Conservation (phyloP, 2,329 filamentous ascomycete species). For the Pseudogymnoascus sp. region DNA sequence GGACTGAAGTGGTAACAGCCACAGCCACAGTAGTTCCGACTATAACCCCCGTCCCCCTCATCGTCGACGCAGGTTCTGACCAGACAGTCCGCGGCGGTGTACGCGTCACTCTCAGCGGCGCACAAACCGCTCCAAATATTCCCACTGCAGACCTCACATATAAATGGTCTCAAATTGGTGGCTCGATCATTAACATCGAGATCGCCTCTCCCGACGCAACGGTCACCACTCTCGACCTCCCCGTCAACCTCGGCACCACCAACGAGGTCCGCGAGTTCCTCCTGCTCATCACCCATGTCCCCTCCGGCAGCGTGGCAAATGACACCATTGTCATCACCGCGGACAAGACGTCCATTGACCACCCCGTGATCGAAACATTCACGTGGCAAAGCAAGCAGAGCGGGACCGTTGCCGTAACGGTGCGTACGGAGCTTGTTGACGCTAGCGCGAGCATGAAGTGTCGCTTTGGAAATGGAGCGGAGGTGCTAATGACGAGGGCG, state of each 20-base stretch:
- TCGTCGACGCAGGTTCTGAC: conserved; percentile 2
- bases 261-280: conserved; percentile 2
- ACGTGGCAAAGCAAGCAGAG: conserved; percentile 16
- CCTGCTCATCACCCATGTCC: conserved; percentile 9
- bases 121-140: not conserved
- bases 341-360: not conserved
- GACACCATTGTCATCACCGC: conserved; percentile 10
- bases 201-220: not conserved
- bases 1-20: not conserved
- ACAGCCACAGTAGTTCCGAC: not conserved
- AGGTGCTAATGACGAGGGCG: conserved; percentile 5
- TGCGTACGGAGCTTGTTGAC: conserved; percentile 2
- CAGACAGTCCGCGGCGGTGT: conserved; percentile 11
- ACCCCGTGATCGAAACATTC: conserved; percentile 11
- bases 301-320: not conserved
- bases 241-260: not conserved
- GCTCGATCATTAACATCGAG: not conserved
- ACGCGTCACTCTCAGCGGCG: not conserved
- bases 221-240: conserved; percentile 12
- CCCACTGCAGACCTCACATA: not conserved
- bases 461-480: not conserved
- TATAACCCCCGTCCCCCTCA: not conserved
- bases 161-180: conserved; percentile 6
- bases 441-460: not conserved
- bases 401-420: conserved; percentile 17